phyloP scores from a whole-genome alignment of 208 protist species.

The Leptomonas pyrrhocoris region DNA sequence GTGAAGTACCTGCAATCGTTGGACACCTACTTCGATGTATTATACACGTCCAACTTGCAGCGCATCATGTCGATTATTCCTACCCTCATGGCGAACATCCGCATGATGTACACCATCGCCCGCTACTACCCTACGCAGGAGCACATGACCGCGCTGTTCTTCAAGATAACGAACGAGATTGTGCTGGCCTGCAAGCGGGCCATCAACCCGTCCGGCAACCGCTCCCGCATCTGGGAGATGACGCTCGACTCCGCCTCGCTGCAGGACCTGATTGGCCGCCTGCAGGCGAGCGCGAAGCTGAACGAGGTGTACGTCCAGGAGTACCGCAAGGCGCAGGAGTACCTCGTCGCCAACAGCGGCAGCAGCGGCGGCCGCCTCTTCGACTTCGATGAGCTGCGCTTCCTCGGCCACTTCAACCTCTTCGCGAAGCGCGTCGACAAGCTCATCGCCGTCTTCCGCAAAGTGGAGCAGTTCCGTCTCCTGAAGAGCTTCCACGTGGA shows the following conservation, averaged over 20 bases:
- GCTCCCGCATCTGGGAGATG: constrained; percentile 93
- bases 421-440: constrained; percentile 97
- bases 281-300: constrained; percentile 90
- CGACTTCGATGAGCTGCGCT: constrained; percentile 94
- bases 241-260: constrained; percentile 74
- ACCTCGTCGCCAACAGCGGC: constrained; percentile 68
- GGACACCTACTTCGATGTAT: constrained; percentile 96
- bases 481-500: constrained; percentile 94
- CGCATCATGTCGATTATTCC: constrained; percentile 95
- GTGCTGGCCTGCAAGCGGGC: constrained; percentile 93
- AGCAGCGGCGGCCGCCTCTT: constrained; percentile 74
- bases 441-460: constrained; percentile 96
- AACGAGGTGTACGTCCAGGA: constrained; percentile 94
- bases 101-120: constrained; percentile 97
- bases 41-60: constrained; percentile 92
- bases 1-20: constrained; percentile 97
- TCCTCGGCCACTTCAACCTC: constrained; percentile 98
- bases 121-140: constrained; percentile 95
- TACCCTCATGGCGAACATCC: constrained; percentile 95
- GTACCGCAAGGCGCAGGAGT: constrained; percentile 91
- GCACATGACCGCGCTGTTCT: constrained; percentile 97
- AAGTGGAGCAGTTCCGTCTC: constrained; percentile 96
- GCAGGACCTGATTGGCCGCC: constrained; percentile 75
- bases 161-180: constrained; percentile 98
- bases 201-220: constrained; percentile 89